phyloP scores from a whole-genome alignment of 139 green algal species.

The Micractinium conductrix region DNA sequence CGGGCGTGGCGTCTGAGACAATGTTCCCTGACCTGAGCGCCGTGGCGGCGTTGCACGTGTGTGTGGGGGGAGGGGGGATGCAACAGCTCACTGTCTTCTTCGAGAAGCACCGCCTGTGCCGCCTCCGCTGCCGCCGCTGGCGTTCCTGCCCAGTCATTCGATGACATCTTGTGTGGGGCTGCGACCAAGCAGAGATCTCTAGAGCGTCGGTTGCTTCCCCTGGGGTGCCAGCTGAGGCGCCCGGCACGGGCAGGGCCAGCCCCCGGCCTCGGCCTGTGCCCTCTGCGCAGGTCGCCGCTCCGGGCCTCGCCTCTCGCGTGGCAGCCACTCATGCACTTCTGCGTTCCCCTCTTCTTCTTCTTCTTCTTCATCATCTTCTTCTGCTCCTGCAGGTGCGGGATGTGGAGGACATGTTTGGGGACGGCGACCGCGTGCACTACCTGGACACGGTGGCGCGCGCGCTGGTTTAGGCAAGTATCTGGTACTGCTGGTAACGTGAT shows the following conservation, averaged over 20 bases:
- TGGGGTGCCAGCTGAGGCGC: too few relatives aligned
- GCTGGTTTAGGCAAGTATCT: neutral
- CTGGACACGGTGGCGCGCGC: neutral
- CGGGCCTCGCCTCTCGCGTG: too few relatives aligned
- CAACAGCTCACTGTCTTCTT: too few relatives aligned
- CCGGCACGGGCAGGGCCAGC: too few relatives aligned
- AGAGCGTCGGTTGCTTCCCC: neutral
- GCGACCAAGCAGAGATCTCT: neutral
- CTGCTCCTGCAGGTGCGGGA: neutral
- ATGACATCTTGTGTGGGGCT: neutral
- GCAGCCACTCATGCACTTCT: too few relatives aligned
- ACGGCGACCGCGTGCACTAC: neutral
- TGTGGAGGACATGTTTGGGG: neutral
- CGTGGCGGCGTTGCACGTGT: neutral
- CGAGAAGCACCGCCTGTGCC: too few relatives aligned
- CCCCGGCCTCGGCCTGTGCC: too few relatives aligned
- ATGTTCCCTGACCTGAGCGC: neutral
- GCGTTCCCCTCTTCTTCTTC: too few relatives aligned
- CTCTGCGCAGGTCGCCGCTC: too few relatives aligned
- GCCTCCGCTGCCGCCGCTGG: neutral
- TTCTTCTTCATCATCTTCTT: too few relatives aligned
- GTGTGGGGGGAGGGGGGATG: too few relatives aligned
- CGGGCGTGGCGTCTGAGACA: neutral
- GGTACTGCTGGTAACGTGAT: too few relatives aligned
- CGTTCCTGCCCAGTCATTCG: neutral